These are phyloP conservation scores for Gossypium davidsonii DNA, from an alignment of 441 rosid genomes.

Conservation along the genomic window DNA sequence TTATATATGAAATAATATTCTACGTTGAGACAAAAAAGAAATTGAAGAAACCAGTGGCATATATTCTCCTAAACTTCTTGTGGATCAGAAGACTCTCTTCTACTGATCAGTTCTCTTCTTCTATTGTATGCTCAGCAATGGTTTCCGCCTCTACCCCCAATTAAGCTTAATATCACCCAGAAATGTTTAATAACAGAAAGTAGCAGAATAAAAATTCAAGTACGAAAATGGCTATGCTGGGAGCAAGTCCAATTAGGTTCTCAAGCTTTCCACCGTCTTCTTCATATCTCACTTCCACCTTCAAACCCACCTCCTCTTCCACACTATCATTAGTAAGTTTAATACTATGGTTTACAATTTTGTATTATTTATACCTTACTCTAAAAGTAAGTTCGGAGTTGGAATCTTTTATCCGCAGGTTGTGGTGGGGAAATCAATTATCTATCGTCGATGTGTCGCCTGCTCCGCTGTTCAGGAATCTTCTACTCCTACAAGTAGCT, in stretches of 20 bases:
- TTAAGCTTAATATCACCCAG: neutral
- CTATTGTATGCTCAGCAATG: slow-evolving; percentile 8
- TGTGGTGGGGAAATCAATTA: slow-evolving; percentile 28
- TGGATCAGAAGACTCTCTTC: slow-evolving; percentile 36
- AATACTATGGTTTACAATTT: neutral
- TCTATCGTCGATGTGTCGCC: slow-evolving; percentile 29
- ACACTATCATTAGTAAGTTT: slow-evolving; percentile 41
- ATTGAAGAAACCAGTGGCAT: slow-evolving; percentile 36
- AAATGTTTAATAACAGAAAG: slow-evolving; percentile 7
- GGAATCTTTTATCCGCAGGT: slow-evolving; percentile 25
- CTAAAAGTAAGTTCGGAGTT: neutral
- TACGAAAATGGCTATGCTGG: slow-evolving; percentile 44
- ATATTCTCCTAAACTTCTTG: slow-evolving; percentile 25
- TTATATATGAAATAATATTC: neutral
- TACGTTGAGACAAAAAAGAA: neutral
- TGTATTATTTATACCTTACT: neutral
- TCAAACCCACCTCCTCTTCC: slow-evolving; percentile 28
- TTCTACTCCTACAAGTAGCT: slow-evolving; percentile 54
- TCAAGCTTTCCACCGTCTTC: slow-evolving; percentile 52
- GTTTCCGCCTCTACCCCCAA: neutral
- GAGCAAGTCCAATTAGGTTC: slow-evolving; percentile 52
- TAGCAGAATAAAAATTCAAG: neutral
- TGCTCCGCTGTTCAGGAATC: slow-evolving; percentile 76
- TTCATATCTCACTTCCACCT: slow-evolving; percentile 28
- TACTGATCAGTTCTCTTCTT: slow-evolving; percentile 12